Evolutionary conservation across 179 eudicot species (phyloP).

Genomic region (Nepenthes alata): DNA sequence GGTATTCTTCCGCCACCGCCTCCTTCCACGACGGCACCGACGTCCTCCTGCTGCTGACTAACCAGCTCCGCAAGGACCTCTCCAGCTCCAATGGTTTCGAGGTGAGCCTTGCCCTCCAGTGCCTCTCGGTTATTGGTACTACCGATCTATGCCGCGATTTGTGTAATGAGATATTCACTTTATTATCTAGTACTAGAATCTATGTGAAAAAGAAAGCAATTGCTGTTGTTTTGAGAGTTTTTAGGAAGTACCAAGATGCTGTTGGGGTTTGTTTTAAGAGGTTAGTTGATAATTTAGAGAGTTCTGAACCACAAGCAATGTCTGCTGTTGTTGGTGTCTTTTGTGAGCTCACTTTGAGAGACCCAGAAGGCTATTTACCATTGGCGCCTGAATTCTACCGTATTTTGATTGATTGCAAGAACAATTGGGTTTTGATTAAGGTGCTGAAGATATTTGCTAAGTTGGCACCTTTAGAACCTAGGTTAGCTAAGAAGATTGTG

Average conservation of each 20-base stretch:
- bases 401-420: slow-evolving; percentile 66
- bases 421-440: slow-evolving; percentile 91
- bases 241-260: slow-evolving; percentile 54
- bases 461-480: slow-evolving; percentile 70
- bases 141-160: slow-evolving; percentile 61
- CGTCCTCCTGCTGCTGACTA: slow-evolving; percentile 57
- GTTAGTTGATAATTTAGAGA: slow-evolving; percentile 74
- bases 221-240: slow-evolving; percentile 48
- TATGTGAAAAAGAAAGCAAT: slow-evolving; percentile 62
- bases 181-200: slow-evolving; percentile 35
- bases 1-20: slow-evolving; percentile 54
- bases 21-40: slow-evolving; percentile 46
- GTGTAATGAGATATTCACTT: slow-evolving; percentile 49
- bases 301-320: slow-evolving; percentile 31
- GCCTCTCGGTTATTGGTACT: slow-evolving; percentile 39
- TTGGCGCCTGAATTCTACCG: slow-evolving; percentile 79
- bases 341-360: slow-evolving; percentile 62
- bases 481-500: slow-evolving; percentile 72
- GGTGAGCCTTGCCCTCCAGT: slow-evolving; percentile 54
- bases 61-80: slow-evolving; percentile 79
- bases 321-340: slow-evolving; percentile 67
- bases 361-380: slow-evolving; percentile 60
- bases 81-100: slow-evolving; percentile 42
- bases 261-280: slow-evolving; percentile 84
- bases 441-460: slow-evolving; percentile 79